Base-by-base conservation (phyloP, 371 early-diverging fungal genomes). In the Circinella umbellata region DNA sequence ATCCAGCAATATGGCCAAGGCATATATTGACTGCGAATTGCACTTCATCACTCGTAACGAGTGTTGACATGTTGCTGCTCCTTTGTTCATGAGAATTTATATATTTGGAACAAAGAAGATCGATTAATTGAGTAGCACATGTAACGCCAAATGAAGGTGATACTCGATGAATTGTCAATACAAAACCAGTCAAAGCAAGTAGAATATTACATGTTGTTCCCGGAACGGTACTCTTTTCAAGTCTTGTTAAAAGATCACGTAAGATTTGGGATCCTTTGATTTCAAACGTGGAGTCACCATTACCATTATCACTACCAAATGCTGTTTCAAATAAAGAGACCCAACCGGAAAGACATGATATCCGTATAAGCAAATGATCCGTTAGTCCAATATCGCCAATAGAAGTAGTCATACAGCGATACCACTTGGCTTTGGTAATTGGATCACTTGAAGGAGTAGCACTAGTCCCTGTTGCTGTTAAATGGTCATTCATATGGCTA, bases 181-280 rank as follows among this genome's bases (percentile, higher is more conserved):
- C 63, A 48, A 80, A 66, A 63, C 89, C 87, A 39, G 87, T 79
- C 11, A 87, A 71, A 8, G 89, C 88, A 38, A 87, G 70, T 17
- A 83, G 68, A 0, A 86, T 81, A 47, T 87, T 89, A 48, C 84
- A 83, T 15, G 84, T 85, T 18, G 76, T 80, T 11, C 87, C 88
- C 8, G 89, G 89, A 3, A 89, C 83, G 1, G 84, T 86, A 27
- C 87, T 86, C 38, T 78, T 79, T 54, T 84, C 75, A 34, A 89
- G 63, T 39, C 86, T 76, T 62, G 73, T 60, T n/a, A 76, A 66
- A 1, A 89, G 66, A 63, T 89, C 89, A 1, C 76, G 67, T 34
- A 85, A 61, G 9, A 89, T 42, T 0, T 69, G 51, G 17, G 75
- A 70, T 8, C 76, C 72, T n/a, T 69, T 69, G 0, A 59, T 36